A percentile compares a stretch with the other conserved stretches of the same genome.
Conservation (phyloP, 78 protist species). For the Dictyostelium citrinum region DNA sequence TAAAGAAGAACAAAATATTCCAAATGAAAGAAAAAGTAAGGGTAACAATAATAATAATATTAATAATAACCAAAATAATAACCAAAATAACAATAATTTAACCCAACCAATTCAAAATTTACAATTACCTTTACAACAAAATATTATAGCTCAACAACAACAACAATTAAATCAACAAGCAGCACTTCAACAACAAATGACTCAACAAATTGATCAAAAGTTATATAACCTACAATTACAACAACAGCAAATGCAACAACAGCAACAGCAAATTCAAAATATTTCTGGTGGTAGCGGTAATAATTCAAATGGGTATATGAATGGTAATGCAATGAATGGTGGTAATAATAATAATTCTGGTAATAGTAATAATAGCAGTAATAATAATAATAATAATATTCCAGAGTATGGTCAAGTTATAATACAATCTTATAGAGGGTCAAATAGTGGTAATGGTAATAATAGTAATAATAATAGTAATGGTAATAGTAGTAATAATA, state of each 20-base stretch:
- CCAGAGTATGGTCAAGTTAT: neutral
- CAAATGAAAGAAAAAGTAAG: neutral
- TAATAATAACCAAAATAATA: neutral
- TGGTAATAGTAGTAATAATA: neutral
- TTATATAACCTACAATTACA: constrained; percentile 5
- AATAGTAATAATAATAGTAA: neutral
- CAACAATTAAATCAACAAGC: constrained; percentile 1
- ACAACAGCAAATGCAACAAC: neutral
- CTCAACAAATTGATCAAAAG: neutral
- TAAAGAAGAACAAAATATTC: neutral
- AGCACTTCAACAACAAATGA: neutral
- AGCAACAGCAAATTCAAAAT: neutral
- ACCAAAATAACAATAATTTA: neutral
- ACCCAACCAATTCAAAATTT: neutral
- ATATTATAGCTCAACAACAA: constrained; percentile 9
- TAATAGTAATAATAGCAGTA: neutral
- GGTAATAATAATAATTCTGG: neutral
- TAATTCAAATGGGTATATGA: neutral
- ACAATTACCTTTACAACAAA: neutral
- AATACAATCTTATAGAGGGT: neutral
- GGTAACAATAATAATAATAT: neutral
- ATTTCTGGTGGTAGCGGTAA: neutral
- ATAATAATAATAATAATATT: neutral
- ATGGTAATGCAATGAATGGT: neutral
- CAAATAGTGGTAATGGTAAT: neutral